Evolutionary conservation across 345 rosid species (phyloP).

Genomic region (Rubroshorea leprosula): DNA sequence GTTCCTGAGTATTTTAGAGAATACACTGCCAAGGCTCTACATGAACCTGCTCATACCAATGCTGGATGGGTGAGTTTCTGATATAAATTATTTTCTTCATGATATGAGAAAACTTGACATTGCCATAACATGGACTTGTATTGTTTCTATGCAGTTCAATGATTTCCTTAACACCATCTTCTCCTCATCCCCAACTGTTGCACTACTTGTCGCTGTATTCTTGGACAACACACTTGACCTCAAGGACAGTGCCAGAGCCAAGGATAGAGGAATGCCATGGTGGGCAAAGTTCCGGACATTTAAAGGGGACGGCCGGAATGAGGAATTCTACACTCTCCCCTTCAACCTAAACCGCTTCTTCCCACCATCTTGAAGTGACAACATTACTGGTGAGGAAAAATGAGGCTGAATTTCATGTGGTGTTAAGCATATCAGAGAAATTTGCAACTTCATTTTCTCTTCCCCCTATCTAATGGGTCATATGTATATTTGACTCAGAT

Average conservation of each 20-base stretch:
- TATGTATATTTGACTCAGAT: background rate
- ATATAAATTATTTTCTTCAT: too few relatives aligned
- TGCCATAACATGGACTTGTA: background rate
- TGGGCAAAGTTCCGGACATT: constrained; percentile 88
- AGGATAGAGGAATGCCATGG: constrained; percentile 95
- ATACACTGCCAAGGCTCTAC: constrained; percentile 70
- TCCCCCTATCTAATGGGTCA: background rate
- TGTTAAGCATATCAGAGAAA: background rate
- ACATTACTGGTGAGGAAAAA: constrained; percentile 12
- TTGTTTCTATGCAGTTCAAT: constrained; percentile 57
- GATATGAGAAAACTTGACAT: too few relatives aligned
- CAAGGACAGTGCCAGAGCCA: constrained; percentile 76
- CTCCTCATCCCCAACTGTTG: constrained; percentile 84
- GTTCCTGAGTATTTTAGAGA: constrained; percentile 85
- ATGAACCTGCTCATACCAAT: constrained; percentile 83
- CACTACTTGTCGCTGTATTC: constrained; percentile 69
- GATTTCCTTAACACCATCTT: constrained; percentile 94
- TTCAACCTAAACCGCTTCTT: constrained; percentile 94
- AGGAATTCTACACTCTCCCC: constrained; percentile 93
- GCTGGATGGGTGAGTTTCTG: constrained; percentile 75
- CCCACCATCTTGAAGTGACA: constrained; percentile 68
- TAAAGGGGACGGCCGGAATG: constrained; percentile 81
- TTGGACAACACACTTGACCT: constrained; percentile 89
- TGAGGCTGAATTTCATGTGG: background rate
- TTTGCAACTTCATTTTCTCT: constrained; percentile 11